Evolutionary conservation across 78 protist genomes (phyloP), one percentile per base, ranked within the genome.

Genomic region (Monosiga brevicollis): DNA sequence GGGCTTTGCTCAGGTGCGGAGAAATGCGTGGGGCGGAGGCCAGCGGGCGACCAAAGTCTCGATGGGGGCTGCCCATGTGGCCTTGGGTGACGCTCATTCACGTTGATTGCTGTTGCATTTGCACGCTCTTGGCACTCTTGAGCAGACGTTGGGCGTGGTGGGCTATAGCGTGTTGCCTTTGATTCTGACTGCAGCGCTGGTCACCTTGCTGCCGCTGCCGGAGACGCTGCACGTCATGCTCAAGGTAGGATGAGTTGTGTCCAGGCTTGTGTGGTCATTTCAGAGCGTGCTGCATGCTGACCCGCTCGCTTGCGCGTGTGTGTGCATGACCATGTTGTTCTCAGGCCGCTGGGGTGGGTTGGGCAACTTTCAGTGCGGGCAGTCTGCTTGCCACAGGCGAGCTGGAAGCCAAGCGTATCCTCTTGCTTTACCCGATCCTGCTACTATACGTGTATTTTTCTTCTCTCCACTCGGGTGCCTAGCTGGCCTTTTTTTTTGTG

Each of bases 81-180:
- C 29, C 62, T 49, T 49, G 62, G 62, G 29, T 49, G 62, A 20
- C 6, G 6, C 15, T 15, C 29, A 20, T 49, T 49, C 29, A 20
- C 62, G 15, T 6, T 49, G 62, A 15, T 49, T 49, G 62, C 29
- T 49, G 62, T 49, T 15, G 62, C 15, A 15, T 49, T 20, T 49
- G 62, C 62, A 15, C 62, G 62, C 62, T 49, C 29, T 49, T 49
- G 62, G 15, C 62, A 49, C 62, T 15, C 6, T 49, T 6, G 15
- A 20, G 79, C 80, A 76, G 43, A 38, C 73, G 26, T 38, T 83
- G 9, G 79, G 86, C 29, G 43, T 83, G 23, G 37, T 83, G 23
- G 86, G 86, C 1, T 83, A 83, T 73, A 32, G 42, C 0, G 43
- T 83, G 2, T 1, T 83, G 22, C 86, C 86, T 1, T 72, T 83